Evolutionary conservation across 768 basidiomycete species (phyloP), one percentile per base, ranked within the genome.

Genomic region (Neoboletus subvelutipes): DNA sequence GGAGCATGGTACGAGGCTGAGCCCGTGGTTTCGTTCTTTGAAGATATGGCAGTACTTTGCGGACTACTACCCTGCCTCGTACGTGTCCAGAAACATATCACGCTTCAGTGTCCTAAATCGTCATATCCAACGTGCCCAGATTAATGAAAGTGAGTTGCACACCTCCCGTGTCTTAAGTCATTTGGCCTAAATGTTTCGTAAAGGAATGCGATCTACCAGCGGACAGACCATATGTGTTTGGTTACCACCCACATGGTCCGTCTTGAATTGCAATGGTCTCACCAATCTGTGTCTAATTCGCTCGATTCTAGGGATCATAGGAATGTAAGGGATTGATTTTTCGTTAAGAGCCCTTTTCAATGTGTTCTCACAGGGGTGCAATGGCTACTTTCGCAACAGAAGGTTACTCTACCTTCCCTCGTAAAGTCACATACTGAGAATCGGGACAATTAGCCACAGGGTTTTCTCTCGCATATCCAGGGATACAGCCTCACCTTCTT

Each of bases 331-430:
- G 11, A 9, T 47, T 20, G 0, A 7, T 31, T 46, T n/a, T 22
- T 55, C 10, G n/a, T 45, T 7, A 20, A 22, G n/a, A 48, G 20
- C 17, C 10, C 3, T 42, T 13, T n/a, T 55, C 33, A 53, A 37
- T 18, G 3, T 29, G 20, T 41, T 52, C 34, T 58, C 20, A 46
- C 42, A 95, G 93, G 90, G 94, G 94, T 41, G 92, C 94, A 5
- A 77, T 97, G 41, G 91, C 91, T 10, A 98, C 94, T n/a, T 98
- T 99, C 64, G 96, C 86, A 3, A 95, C 94, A 22, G 96, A 98
- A 78, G 88, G 92, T 87, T 50, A 20, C 63, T 61, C 45, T 40
- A n/a, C 28, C 41, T n/a, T 28, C 43, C 42, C 51, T 46, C 45
- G 31, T 43, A 20, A 36, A 22, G 40, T 18, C 15, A 8, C 5